Evolutionary conservation across 352 stramenopile genomes (phyloP), one percentile per base, ranked within the genome.

Genomic region (Pythium folliculosum): DNA sequence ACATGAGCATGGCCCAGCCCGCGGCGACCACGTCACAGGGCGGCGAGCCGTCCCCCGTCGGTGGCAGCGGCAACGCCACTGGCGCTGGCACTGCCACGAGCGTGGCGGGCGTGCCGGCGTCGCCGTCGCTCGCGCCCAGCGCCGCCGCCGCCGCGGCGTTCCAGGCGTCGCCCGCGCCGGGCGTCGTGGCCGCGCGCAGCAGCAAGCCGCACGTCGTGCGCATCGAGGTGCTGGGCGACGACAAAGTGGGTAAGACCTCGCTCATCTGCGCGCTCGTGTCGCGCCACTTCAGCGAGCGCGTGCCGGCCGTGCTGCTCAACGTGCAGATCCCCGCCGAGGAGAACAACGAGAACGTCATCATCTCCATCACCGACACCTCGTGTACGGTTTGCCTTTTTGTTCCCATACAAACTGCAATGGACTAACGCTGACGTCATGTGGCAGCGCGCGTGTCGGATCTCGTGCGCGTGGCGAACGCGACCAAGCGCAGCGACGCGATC

Each of bases 211-310:
- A 93, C 72, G 76, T 92, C 58, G 87, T 95, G 61, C 88, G 86
- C 65, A 94, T 97, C 65, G 88, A 96, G 60, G 87, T 97, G 49
- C 65, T 96, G 56, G 90, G 90, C 68, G 90, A 97, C 71, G 88
- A 95, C 73, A 95, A 92, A 77, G 86, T 95, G 63, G 90, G 90
- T 70, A 97, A 97, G 77, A 96, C 88, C 63, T 96, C 90, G 76
- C 87, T 97, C 70, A 95, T 97, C 73, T 96, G 87, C 73, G 89
- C 90, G 71, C 78, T 96, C 45, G 88, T 96, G 69, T 96, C 87
- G 60, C 80, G 85, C 65, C 89, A 94, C 69, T 96, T 93, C 63
- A 94, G 83, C 70, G 86, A 96, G 73, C 90, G 90, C 67, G 89
- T 96, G 66, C 88, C 88, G 17, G 82, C 77, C 38, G 86, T 96